Conservation (phyloP, 805 yeast species). For the Kodamaea fukazawae region DNA sequence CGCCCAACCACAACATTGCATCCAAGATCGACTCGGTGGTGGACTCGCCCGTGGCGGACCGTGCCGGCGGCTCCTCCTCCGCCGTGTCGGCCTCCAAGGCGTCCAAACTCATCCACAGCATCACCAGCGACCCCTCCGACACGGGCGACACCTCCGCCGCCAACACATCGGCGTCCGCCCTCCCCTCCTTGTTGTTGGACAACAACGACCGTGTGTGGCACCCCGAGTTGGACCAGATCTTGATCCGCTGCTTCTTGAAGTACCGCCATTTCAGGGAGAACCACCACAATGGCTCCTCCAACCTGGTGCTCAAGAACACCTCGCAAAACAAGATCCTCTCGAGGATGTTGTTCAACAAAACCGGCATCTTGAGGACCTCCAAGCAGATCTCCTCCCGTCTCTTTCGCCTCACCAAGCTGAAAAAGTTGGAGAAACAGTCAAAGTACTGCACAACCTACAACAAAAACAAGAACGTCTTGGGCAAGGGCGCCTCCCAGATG, state of each 20-base stretch:
- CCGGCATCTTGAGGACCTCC: conserved; percentile 35
- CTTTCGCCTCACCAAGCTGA: conserved; percentile 25
- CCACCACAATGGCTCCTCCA: conserved; percentile 18
- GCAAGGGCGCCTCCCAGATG: not conserved
- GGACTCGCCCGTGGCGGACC: conserved; percentile 23
- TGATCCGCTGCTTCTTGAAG: conserved; percentile 34
- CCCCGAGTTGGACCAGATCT: conserved; percentile 32
- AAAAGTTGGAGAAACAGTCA: conserved; percentile 19
- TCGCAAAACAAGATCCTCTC: conserved; percentile 40
- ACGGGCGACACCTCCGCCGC: not conserved
- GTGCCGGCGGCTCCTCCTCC: conserved; percentile 7
- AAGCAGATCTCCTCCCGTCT: conserved; percentile 36
- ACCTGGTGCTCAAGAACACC: conserved; percentile 28
- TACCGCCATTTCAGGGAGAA: conserved; percentile 30
- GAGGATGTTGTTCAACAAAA: conserved; percentile 36
- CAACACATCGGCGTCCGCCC: conserved; percentile 3
- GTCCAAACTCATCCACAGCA: conserved; percentile 5
- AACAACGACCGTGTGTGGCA: conserved; percentile 30
- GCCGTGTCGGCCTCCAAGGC: conserved; percentile 1
- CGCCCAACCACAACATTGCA: conserved; percentile 39
- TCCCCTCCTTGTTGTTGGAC: conserved; percentile 2
- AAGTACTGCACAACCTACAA: conserved; percentile 10
- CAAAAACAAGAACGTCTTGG: conserved; percentile 1
- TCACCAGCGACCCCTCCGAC: conserved; percentile 2
- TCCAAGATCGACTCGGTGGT: conserved; percentile 31